Evolutionary conservation across 495 filamentous ascomycete species (phyloP).

Genomic region (Tuber indicum): DNA sequence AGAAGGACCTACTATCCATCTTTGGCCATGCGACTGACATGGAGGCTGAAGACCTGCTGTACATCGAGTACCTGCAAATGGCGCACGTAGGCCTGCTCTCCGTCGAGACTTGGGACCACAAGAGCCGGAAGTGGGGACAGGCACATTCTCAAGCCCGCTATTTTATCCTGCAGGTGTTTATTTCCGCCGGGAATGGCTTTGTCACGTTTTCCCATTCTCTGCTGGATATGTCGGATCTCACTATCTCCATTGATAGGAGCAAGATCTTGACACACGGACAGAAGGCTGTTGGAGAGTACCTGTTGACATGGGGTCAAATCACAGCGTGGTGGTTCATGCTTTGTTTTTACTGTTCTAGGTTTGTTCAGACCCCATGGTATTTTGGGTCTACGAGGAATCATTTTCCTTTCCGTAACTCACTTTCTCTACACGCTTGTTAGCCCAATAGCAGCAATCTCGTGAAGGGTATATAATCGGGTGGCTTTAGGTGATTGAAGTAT

Average conservation of each 20-base stretch:
- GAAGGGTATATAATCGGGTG: no score
- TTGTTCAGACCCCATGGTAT: no score
- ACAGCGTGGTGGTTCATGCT: no score
- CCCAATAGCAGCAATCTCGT: no score
- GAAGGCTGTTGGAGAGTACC: constrained; percentile 74
- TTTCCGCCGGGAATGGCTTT: constrained; percentile 75
- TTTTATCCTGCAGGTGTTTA: constrained; percentile 75
- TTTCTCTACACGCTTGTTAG: no score
- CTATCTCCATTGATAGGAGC: constrained; percentile 68
- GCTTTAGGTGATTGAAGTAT: no score
- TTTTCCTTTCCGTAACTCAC: no score
- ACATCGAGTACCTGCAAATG: constrained; percentile 81
- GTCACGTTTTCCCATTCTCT: constrained; percentile 67
- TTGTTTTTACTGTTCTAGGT: no score
- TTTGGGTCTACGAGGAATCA: no score
- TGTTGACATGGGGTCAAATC: no score
- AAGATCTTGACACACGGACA: constrained; percentile 70
- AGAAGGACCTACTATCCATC: constrained; percentile 79
- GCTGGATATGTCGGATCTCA: constrained; percentile 71
- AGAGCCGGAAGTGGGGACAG: constrained; percentile 86
- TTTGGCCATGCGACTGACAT: constrained; percentile 79
- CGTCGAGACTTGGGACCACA: constrained; percentile 53
- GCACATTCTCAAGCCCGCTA: constrained; percentile 93
- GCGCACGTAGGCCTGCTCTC: constrained; percentile 78
- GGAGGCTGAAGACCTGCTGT: constrained; percentile 70